These are phyloP conservation scores for Starmerella powellii DNA, from an alignment of 805 yeast genomes.

Conservation along the genomic window DNA sequence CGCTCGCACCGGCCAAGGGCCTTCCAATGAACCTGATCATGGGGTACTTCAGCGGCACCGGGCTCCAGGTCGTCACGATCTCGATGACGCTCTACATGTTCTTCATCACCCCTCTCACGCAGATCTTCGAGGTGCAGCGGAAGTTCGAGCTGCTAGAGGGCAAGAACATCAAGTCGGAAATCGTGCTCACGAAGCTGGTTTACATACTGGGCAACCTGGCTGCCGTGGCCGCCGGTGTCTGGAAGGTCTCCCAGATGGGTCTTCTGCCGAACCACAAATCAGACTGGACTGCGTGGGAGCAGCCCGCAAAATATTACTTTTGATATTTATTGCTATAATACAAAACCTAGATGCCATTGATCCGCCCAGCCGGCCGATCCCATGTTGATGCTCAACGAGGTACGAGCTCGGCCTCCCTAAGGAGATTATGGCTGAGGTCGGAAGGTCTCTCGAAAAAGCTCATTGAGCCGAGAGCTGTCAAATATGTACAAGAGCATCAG, in stretches of 20 bases:
- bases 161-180: conserved; percentile 21
- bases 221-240: conserved; percentile 62
- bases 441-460: no score
- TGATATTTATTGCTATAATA: neutral
- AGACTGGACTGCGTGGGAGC: conserved; percentile 90
- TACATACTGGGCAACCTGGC: conserved; percentile 40
- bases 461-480: no score
- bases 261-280: conserved; percentile 73
- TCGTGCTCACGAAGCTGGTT: conserved; percentile 35
- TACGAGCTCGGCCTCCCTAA: no score
- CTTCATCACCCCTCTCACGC: conserved; percentile 55
- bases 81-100: conserved; percentile 80
- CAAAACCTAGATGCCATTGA: neutral
- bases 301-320: conserved; percentile 26
- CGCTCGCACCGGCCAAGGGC: conserved; percentile 66
- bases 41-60: conserved; percentile 88
- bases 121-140: conserved; percentile 45
- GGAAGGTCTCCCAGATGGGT: conserved; percentile 82
- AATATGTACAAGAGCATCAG: no score
- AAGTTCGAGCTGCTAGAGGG: conserved; percentile 38
- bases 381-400: no score
- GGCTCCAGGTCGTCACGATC: conserved; percentile 80
- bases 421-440: no score
- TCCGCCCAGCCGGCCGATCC: neutral
- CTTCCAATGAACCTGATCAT: conserved; percentile 84